Evolutionary conservation across 768 basidiomycete species (phyloP).

Genomic region (Tylopilus rubrobrunneus): DNA sequence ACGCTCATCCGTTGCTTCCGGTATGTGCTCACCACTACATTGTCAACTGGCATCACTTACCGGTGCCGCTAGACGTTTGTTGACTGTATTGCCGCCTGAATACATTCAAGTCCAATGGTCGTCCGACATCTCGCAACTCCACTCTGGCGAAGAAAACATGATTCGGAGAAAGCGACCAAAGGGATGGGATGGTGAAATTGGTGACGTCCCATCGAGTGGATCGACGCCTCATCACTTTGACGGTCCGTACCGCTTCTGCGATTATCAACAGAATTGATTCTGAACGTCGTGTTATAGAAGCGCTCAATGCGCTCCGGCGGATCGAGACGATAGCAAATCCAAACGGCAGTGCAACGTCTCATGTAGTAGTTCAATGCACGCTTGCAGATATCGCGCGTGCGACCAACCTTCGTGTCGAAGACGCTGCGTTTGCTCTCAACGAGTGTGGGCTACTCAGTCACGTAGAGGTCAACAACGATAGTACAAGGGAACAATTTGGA

Average conservation of each 20-base stretch:
- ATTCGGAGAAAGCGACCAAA: constrained; percentile 49
- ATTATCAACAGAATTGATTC: background rate
- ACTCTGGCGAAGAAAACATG: constrained; percentile 31
- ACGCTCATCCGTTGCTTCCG: constrained; percentile 82
- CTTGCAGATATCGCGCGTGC: constrained; percentile 75
- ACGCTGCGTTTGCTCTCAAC: constrained; percentile 83
- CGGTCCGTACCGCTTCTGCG: constrained; percentile 30
- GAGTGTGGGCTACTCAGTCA: constrained; percentile 75
- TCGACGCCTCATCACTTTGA: constrained; percentile 37
- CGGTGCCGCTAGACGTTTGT: constrained; percentile 41
- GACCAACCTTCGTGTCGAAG: constrained; percentile 79
- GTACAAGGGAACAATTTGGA: constrained; percentile 43
- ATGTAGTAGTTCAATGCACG: constrained; percentile 65
- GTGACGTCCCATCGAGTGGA: constrained; percentile 33
- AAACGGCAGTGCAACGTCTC: constrained; percentile 69
- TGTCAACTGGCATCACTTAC: background rate
- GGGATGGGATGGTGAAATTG: constrained; percentile 72
- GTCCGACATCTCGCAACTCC: constrained; percentile 36
- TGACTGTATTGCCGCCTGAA: constrained; percentile 59
- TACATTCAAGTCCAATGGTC: constrained; percentile 42
- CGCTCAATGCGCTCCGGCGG: constrained; percentile 50
- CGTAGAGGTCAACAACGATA: constrained; percentile 30
- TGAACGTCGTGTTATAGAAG: constrained; percentile 35
- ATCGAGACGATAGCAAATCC: constrained; percentile 54
- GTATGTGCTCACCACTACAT: constrained; percentile 32